Conservation (phyloP, 306 rosid species). For the Vigna trinervia region DNA sequence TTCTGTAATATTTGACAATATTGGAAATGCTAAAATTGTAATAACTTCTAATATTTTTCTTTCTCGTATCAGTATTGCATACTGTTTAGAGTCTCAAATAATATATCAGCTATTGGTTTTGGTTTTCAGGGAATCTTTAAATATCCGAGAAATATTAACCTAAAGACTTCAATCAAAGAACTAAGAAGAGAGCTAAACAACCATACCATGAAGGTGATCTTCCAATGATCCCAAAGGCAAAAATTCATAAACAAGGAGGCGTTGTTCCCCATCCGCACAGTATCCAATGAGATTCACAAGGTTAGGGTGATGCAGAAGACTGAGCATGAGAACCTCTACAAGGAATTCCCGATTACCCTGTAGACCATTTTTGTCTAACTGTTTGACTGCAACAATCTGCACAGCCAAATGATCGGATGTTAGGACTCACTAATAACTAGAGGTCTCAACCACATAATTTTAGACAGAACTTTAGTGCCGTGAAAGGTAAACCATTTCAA, state of each 20-base stretch:
- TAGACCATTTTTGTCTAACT: conserved; percentile 89
- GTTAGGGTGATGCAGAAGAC: conserved; percentile 88
- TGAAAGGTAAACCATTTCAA: neutral
- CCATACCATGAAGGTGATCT: conserved; percentile 87
- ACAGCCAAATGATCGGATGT: conserved; percentile 32
- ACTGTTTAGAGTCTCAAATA: neutral
- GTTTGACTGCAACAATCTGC: conserved; percentile 89
- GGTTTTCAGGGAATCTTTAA: neutral
- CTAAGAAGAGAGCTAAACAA: conserved; percentile 23
- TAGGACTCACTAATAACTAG: neutral
- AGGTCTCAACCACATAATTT: neutral
- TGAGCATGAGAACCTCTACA: conserved; percentile 95
- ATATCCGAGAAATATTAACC: neutral
- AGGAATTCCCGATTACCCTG: conserved; percentile 92
- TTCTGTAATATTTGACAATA: conserved; percentile 16
- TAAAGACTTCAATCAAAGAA: conserved; percentile 34
- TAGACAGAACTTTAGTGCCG: neutral
- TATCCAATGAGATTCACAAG: conserved; percentile 87
- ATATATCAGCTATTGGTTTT: too few species aligned
- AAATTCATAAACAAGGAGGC: conserved; percentile 92
- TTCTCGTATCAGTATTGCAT: neutral
- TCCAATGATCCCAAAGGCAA: conserved; percentile 70
- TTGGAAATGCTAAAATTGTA: neutral
- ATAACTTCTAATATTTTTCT: neutral
- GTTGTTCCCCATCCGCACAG: conserved; percentile 95